These are phyloP conservation scores for Cutaneotrichosporon sp. DNA, from an alignment of 1,284 basidiomycete genomes.

Conservation along the genomic window DNA sequence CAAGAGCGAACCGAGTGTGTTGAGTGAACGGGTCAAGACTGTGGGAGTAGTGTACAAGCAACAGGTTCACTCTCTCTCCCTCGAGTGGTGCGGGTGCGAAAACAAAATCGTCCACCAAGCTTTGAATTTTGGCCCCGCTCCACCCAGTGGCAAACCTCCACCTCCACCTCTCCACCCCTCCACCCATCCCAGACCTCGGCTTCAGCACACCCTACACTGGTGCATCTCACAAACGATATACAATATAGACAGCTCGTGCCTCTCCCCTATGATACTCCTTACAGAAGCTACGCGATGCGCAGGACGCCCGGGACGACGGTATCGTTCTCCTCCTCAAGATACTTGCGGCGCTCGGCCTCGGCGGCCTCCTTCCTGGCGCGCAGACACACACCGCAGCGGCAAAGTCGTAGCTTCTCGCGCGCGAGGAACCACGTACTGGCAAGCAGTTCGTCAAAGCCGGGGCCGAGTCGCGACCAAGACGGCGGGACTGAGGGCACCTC, in stretches of 20 bases:
- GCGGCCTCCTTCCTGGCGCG: slow-evolving; percentile 9
- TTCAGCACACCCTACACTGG: background rate
- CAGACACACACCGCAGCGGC: slow-evolving; percentile 19
- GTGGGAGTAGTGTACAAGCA: too few relatives aligned
- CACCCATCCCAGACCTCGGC: too few relatives aligned
- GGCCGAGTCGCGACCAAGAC: slow-evolving; percentile 7
- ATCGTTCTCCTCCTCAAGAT: background rate
- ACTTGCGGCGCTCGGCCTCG: slow-evolving; percentile 7
- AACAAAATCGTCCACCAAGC: background rate
- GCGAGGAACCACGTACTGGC: slow-evolving; percentile 8
- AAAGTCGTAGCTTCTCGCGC: slow-evolving; percentile 17
- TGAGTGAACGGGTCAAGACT: too few relatives aligned
- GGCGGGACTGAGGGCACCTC: slow-evolving; percentile 16
- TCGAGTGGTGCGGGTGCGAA: too few relatives aligned
- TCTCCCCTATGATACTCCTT: background rate
- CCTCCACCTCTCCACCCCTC: background rate
- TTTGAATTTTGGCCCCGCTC: background rate
- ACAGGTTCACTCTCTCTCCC: too few relatives aligned
- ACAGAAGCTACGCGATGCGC: slow-evolving; percentile 4
- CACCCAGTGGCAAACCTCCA: slow-evolving; percentile 1
- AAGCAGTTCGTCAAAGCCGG: slow-evolving; percentile 8
- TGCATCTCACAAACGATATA: background rate
- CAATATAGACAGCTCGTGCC: slow-evolving; percentile 3
- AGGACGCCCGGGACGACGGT: background rate
- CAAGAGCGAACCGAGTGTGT: background rate